Percentiles rank a stretch among this genome's conserved stretches.
Conservation (phyloP, 2,329 filamentous ascomycete species). For the Aspergillus tanneri region DNA sequence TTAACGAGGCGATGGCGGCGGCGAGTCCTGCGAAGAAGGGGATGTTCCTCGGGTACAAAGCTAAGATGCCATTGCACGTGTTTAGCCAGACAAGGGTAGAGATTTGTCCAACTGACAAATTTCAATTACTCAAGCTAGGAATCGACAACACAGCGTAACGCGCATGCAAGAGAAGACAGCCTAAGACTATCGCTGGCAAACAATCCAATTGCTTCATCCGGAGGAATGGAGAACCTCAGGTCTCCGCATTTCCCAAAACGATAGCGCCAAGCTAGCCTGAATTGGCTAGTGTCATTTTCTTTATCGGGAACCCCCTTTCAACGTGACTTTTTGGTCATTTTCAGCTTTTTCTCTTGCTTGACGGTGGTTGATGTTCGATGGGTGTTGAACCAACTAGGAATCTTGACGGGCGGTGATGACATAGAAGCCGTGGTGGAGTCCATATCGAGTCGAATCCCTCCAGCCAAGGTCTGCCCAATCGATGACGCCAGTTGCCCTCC, state of each 20-base stretch:
- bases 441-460: neutral
- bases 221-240: conserved; percentile 1
- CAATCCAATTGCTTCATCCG: too few species aligned
- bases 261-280: neutral
- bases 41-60: conserved; percentile 3
- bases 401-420: neutral
- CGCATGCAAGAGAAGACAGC: neutral
- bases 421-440: neutral
- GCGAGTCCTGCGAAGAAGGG: neutral
- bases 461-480: conserved; percentile 13
- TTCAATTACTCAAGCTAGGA: too few species aligned
- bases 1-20: neutral
- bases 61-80: conserved; percentile 1
- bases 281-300: conserved; percentile 1
- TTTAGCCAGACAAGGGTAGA: neutral
- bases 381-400: too few species aligned
- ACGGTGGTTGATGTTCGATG: too few species aligned
- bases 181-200: too few species aligned
- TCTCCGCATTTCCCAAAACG: conserved; percentile 14
- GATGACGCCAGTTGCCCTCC: conserved; percentile 20
- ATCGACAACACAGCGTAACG: neutral
- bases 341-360: neutral
- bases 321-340: neutral
- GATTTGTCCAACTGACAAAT: neutral
- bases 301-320: neutral